Conservation (phyloP, 2,329 filamentous ascomycete species). For the Tolypocladium capitatum region DNA sequence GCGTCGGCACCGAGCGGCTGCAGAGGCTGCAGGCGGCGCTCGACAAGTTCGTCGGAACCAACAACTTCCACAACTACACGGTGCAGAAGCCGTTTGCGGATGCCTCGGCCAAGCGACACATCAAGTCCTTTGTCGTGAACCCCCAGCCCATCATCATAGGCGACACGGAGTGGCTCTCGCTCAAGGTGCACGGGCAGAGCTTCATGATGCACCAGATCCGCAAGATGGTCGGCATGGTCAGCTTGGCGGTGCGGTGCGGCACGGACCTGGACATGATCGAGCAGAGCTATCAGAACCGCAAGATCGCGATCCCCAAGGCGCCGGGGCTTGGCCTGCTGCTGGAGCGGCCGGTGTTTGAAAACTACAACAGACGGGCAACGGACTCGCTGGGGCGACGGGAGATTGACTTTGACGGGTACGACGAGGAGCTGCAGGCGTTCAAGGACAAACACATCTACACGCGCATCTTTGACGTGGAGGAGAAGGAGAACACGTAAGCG, state of each 20-base stretch:
- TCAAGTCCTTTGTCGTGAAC: conserved; percentile 81
- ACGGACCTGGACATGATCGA: conserved; percentile 57
- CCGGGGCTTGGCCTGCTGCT: conserved; percentile 78
- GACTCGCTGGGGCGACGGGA: conserved; percentile 49
- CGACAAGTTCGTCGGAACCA: conserved; percentile 65
- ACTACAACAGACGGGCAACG: conserved; percentile 65
- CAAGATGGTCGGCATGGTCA: conserved; percentile 94
- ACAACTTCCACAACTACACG: conserved; percentile 96
- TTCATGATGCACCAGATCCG: conserved; percentile 99
- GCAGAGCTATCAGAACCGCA: conserved; percentile 57
- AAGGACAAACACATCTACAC: conserved; percentile 88
- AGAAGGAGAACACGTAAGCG: conserved; percentile 72
- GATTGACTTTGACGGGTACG: conserved; percentile 68
- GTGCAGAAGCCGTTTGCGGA: conserved; percentile 74
- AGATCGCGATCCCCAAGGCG: conserved; percentile 85
- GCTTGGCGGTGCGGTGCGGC: conserved; percentile 73
- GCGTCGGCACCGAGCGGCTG: conserved; percentile 60
- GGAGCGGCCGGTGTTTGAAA: conserved; percentile 82
- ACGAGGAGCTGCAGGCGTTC: conserved; percentile 71
- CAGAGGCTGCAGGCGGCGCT: conserved; percentile 64
- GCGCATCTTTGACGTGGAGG: conserved; percentile 80
- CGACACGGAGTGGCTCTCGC: conserved; percentile 86
- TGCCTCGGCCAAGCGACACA: conserved; percentile 74
- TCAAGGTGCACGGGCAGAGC: conserved; percentile 93
- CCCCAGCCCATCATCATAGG: conserved; percentile 67